Percentiles rank a stretch among this genome's conserved stretches.
Conservation (phyloP, 2,329 filamentous ascomycete species). For the Fusarium marasasianum region DNA sequence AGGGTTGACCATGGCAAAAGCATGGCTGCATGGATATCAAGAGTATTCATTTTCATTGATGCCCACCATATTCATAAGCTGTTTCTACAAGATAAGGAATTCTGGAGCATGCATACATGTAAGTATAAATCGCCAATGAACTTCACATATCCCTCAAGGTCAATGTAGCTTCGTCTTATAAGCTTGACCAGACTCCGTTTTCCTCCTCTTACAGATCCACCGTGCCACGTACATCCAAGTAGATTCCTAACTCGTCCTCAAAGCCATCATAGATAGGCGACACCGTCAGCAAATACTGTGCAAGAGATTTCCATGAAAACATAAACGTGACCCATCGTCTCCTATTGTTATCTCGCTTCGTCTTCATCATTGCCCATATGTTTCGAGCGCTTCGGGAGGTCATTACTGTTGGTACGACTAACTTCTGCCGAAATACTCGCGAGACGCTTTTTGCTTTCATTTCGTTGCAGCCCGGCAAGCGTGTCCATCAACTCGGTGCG, state of each 20-base stretch:
- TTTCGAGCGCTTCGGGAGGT: constrained; percentile 13
- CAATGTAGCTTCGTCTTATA: neutral
- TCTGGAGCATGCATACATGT: neutral
- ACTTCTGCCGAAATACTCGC: constrained; percentile 5
- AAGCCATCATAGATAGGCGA: neutral
- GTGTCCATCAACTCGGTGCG: neutral
- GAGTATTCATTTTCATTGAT: neutral
- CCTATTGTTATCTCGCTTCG: neutral
- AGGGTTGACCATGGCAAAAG: constrained; percentile 22
- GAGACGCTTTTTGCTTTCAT: constrained; percentile 25
- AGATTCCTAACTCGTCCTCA: neutral
- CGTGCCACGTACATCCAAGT: constrained; percentile 23
- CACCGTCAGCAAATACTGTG: neutral
- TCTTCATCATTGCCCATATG: neutral
- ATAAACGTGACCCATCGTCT: neutral
- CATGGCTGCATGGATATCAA: neutral
- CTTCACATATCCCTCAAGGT: neutral
- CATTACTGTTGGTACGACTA: neutral
- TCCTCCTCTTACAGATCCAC: neutral
- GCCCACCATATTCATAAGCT: neutral
- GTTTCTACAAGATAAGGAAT: neutral
- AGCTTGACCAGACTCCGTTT: neutral
- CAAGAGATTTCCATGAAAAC: neutral
- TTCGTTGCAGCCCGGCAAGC: neutral
- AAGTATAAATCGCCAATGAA: neutral